Base-by-base conservation (phyloP, 495 filamentous ascomycete genomes). In the Physcia stellaris region DNA sequence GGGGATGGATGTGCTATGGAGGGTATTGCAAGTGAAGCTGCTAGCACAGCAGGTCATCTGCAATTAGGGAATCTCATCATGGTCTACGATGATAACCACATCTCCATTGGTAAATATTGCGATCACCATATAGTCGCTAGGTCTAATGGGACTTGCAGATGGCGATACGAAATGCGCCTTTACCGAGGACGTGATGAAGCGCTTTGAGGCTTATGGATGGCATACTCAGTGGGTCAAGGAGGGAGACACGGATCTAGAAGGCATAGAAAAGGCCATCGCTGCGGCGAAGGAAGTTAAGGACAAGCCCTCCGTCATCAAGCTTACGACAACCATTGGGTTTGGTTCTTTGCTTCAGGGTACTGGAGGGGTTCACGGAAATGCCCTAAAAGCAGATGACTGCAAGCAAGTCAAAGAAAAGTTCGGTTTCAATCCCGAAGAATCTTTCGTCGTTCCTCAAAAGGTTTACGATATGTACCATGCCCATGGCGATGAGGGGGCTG, bases 1-100 rank as follows among this genome's bases (percentile, higher is more conserved):
- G 90, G 90, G 60, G 90, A 99, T 74, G 90, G 90, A 36, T 99
- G 90, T 63, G 77, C 88, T 61, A 92, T 92, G 87, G 90, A 99
- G 69, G 90, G 90, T 69, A 75, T 99, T 71, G 81, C 92, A 45
- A 71, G 72, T 57, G 90, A 99, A 67, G 92, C 90, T 45, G 86
- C 77, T 47, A 93, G 85, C 34, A 72, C 79, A 53, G 90, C 90
- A 48, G 90, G 90, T 59, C 90, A 99, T 65, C 68, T 96, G 62
- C 85, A 96, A 70, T 71, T 99, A 26, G 92, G 90, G 45, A 99
- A 96, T 73, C 67, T 99, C 45, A 96, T 99, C 58, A 74, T 73
- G 57, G 71, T 99, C 62, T 99, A 90, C 60, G 90, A 99, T 56
- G 90, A 99, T 70, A 99, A 99, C 71, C 80, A 90, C 56, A 98